Evolutionary conservation across 2,329 filamentous ascomycete species (phyloP).

Genomic region (Pseudogymnoascus sp.): DNA sequence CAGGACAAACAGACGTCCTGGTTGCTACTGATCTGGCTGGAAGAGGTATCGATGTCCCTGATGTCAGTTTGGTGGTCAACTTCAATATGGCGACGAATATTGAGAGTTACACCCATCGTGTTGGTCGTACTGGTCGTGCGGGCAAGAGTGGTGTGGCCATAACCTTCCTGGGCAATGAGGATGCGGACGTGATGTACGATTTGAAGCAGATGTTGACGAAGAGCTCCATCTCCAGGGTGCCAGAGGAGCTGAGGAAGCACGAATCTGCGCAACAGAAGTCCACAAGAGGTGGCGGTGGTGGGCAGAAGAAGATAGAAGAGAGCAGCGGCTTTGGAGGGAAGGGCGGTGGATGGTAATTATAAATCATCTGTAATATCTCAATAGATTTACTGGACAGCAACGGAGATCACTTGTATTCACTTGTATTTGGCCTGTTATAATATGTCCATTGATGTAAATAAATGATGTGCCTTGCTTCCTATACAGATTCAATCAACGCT

Average conservation of each 20-base stretch:
- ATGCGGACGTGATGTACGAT: conserved; percentile 85
- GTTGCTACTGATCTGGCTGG: conserved; percentile 94
- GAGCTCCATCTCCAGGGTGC: conserved; percentile 77
- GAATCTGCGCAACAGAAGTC: conserved; percentile 85
- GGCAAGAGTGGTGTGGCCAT: conserved; percentile 95
- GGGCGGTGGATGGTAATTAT: conserved; percentile 26
- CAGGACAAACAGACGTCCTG: conserved; percentile 73
- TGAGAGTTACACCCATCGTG: conserved; percentile 92
- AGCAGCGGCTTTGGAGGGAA: conserved; percentile 30
- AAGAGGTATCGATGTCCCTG: conserved; percentile 93
- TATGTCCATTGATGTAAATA: conserved; percentile 1
- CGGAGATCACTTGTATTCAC: background rate
- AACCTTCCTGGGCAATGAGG: conserved; percentile 88
- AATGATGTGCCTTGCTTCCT: conserved; percentile 10
- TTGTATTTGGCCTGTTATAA: background rate
- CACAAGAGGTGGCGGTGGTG: conserved; percentile 34
- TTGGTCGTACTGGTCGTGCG: conserved; percentile 93
- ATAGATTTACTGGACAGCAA: background rate
- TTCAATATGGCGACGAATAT: conserved; percentile 97
- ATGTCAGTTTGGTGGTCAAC: conserved; percentile 90
- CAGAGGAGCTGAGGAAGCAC: conserved; percentile 83
- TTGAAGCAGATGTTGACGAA: conserved; percentile 93
- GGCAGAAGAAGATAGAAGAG: conserved; percentile 41
- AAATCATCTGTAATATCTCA: background rate
- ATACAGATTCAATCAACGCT: conserved; percentile 11